Conservation (phyloP, 2,329 filamentous ascomycete species). For the Arthrobotrys pseudoclavata region DNA sequence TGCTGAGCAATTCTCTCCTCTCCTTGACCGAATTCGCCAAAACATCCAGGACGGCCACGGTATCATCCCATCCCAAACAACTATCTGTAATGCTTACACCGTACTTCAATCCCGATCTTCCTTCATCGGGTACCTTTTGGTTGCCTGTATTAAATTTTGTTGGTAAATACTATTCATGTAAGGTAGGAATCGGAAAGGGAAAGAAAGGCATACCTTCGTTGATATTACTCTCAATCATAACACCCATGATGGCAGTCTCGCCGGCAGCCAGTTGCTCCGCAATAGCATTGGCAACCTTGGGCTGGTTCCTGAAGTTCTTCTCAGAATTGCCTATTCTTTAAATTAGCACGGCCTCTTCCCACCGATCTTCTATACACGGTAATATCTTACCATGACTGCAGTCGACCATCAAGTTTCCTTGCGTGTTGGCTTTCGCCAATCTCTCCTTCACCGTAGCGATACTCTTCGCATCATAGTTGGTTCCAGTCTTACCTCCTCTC, state of each 20-base stretch:
- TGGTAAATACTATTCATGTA: slow-evolving; percentile 1
- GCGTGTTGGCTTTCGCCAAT: slow-evolving; percentile 84
- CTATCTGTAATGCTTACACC: slow-evolving; percentile 96
- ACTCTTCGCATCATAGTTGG: slow-evolving; percentile 91
- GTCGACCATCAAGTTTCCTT: slow-evolving; percentile 95
- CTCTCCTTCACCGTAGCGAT: slow-evolving; percentile 84
- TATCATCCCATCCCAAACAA: slow-evolving; percentile 83
- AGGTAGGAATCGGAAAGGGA: slow-evolving; percentile 64
- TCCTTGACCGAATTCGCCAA: slow-evolving; percentile 85
- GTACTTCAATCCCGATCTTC: slow-evolving; percentile 81
- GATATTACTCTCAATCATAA: slow-evolving; percentile 99
- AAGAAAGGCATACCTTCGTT: slow-evolving; percentile 74
- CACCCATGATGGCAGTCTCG: slow-evolving; percentile 88
- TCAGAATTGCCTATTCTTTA: slow-evolving; percentile 82
- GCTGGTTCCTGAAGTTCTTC: slow-evolving; percentile 98
- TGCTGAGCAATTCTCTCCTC: slow-evolving; percentile 71
- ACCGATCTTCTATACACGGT: not conserved
- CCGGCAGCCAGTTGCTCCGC: slow-evolving; percentile 88
- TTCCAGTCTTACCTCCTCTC: slow-evolving; percentile 88
- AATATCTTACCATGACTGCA: slow-evolving; percentile 85
- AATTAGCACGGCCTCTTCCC: not conserved
- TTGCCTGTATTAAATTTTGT: slow-evolving; percentile 68
- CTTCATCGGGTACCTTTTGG: slow-evolving; percentile 89
- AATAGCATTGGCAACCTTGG: slow-evolving; percentile 85
- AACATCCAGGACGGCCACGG: slow-evolving; percentile 77